Percentiles rank a stretch among this genome's conserved stretches.
phyloP scores from a whole-genome alignment of 1,284 basidiomycete species.

The Salmacisia buchloeana region DNA sequence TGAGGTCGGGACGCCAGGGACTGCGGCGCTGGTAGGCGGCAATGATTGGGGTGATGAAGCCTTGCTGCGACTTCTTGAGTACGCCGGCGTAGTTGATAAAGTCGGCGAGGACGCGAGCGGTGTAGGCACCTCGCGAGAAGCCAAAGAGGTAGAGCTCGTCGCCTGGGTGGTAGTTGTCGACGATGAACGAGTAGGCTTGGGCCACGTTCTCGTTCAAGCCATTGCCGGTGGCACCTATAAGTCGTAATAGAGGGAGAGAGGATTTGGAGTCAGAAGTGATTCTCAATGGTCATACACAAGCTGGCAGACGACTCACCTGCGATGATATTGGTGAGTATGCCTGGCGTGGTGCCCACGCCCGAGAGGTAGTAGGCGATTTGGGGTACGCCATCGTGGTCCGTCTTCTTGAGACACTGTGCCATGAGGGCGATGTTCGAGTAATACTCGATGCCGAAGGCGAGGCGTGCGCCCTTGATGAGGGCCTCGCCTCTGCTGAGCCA shows the following conservation, averaged over 20 bases:
- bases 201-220: conserved; percentile 7
- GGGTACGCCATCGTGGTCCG: neutral
- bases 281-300: neutral
- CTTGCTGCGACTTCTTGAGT: neutral
- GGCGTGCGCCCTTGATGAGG: conserved; percentile 12
- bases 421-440: conserved; percentile 35
- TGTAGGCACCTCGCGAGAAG: conserved; percentile 7
- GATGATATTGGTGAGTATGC: conserved; percentile 18
- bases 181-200: neutral
- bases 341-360: conserved; percentile 24
- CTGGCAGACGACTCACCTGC: conserved; percentile 13
- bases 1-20: neutral
- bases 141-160: conserved; percentile 13
- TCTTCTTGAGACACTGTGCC: conserved; percentile 24
- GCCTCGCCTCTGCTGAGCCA: conserved; percentile 26
- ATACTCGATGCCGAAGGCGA: neutral
- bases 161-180: conserved; percentile 5
- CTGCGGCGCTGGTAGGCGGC: neutral
- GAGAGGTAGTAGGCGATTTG: conserved; percentile 31
- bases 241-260: neutral
- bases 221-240: conserved; percentile 14
- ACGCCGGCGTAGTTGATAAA: conserved; percentile 53
- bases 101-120: conserved; percentile 54
- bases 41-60: conserved; percentile 7
- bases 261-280: neutral